Evolutionary conservation across 768 basidiomycete species (phyloP).

Genomic region (Xerocomus spinulosus): DNA sequence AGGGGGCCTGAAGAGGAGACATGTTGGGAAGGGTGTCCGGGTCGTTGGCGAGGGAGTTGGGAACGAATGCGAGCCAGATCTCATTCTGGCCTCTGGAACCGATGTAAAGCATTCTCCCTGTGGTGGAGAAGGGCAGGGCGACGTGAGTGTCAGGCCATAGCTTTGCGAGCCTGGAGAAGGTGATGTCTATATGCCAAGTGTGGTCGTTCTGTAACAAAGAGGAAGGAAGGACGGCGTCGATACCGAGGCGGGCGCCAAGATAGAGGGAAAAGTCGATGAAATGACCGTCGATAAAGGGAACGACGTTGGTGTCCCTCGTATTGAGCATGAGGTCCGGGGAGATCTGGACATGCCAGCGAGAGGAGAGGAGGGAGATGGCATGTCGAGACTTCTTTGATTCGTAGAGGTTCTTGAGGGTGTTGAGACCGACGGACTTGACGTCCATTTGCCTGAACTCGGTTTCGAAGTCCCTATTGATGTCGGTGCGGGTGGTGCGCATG

Average conservation of each 20-base stretch:
- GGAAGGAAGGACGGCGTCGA: background rate
- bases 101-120: background rate
- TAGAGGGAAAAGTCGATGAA: background rate
- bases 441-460: background rate
- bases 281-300: background rate
- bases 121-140: background rate
- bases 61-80: background rate
- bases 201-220: background rate
- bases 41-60: no score
- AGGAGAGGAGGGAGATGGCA: background rate
- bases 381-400: no score
- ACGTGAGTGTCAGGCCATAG: background rate
- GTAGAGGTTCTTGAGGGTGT: background rate
- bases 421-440: background rate
- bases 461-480: background rate
- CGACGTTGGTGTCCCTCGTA: background rate
- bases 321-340: no score
- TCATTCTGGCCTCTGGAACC: background rate
- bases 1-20: background rate
- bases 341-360: background rate
- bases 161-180: background rate
- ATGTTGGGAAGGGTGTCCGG: no score
- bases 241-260: background rate
- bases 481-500: background rate
- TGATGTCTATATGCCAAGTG: background rate